These are phyloP conservation scores for Venturia effusa DNA, from an alignment of 2,329 filamentous ascomycete genomes.

Conservation along the genomic window DNA sequence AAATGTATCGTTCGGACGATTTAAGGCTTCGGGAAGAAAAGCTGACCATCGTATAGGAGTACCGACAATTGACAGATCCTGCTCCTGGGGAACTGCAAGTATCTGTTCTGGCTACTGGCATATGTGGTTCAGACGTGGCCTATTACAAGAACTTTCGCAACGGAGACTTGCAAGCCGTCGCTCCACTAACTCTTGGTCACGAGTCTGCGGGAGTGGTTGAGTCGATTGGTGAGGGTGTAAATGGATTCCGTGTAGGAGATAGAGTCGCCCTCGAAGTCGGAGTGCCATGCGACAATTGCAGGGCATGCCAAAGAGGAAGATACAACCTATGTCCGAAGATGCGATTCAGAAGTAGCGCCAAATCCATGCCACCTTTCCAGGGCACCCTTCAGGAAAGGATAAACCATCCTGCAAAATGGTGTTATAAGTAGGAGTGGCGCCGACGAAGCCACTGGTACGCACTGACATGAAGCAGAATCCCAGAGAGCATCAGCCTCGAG, in stretches of 20 bases:
- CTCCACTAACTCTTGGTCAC: slow-evolving; percentile 48
- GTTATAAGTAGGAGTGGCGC: slow-evolving; percentile 27
- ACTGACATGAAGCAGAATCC: slow-evolving; percentile 20
- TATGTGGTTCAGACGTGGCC: slow-evolving; percentile 59
- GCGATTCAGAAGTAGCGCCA: slow-evolving; percentile 33
- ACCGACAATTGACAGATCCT: slow-evolving; percentile 44
- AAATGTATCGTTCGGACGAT: neutral
- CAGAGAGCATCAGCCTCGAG: slow-evolving; percentile 28
- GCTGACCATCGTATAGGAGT: slow-evolving; percentile 33
- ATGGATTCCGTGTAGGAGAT: slow-evolving; percentile 28
- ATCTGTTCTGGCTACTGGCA: slow-evolving; percentile 53
- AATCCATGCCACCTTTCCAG: slow-evolving; percentile 32
- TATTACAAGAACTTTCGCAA: slow-evolving; percentile 67
- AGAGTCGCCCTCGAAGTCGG: slow-evolving; percentile 31
- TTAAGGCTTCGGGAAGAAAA: slow-evolving; percentile 9
- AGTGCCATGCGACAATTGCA: slow-evolving; percentile 30
- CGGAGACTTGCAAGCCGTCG: slow-evolving; percentile 55
- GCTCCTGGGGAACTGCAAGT: slow-evolving; percentile 51
- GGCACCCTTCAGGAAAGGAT: slow-evolving; percentile 33
- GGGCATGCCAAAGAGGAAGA: slow-evolving; percentile 30
- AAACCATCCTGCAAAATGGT: slow-evolving; percentile 34
- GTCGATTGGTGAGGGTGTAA: slow-evolving; percentile 26
- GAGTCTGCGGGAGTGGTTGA: slow-evolving; percentile 31
- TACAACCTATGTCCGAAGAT: slow-evolving; percentile 33
- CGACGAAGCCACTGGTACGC: neutral